phyloP scores from a whole-genome alignment of 305 asterid genomes.

The Plantago coronopus region DNA sequence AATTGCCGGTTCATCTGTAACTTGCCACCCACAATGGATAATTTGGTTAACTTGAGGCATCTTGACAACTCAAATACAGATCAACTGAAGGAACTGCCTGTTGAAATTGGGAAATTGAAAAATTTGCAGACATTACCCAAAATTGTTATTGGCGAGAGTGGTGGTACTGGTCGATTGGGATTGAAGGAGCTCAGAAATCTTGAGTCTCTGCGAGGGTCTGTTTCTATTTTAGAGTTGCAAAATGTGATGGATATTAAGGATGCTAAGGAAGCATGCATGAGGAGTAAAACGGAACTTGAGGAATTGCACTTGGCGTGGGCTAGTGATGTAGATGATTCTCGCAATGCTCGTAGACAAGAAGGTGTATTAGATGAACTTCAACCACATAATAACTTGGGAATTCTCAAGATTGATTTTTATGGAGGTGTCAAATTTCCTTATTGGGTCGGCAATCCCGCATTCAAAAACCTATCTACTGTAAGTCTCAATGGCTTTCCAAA shows the following conservation, averaged over 20 bases:
- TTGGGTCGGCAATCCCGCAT: constrained; percentile 46
- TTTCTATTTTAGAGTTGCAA: constrained; percentile 29
- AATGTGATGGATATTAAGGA: constrained; percentile 25
- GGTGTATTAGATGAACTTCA: constrained; percentile 38
- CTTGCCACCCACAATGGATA: constrained; percentile 31
- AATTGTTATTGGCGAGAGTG: constrained; percentile 30
- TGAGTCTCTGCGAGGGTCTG: constrained; percentile 25
- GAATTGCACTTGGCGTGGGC: constrained; percentile 30
- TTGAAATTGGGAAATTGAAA: constrained; percentile 28
- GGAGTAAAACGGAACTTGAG: constrained; percentile 24
- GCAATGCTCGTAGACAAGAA: constrained; percentile 24
- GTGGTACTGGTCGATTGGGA: constrained; percentile 28
- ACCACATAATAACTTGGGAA: constrained; percentile 43
- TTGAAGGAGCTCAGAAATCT: constrained; percentile 33
- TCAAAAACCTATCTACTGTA: constrained; percentile 29
- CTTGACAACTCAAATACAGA: constrained; percentile 41
- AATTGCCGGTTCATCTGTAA: constrained; percentile 29
- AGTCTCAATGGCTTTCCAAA: constrained; percentile 26
- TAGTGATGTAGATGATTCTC: constrained; percentile 22
- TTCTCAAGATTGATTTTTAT: constrained; percentile 34
- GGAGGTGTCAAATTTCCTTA: constrained; percentile 37
- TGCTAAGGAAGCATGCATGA: constrained; percentile 27
- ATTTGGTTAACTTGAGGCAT: constrained; percentile 37
- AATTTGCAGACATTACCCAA: constrained; percentile 36
- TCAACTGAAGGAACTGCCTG: constrained; percentile 37